Evolutionary conservation across 2,329 filamentous ascomycete genomes (phyloP).

Genomic region (Paracamarosporium sp.): DNA sequence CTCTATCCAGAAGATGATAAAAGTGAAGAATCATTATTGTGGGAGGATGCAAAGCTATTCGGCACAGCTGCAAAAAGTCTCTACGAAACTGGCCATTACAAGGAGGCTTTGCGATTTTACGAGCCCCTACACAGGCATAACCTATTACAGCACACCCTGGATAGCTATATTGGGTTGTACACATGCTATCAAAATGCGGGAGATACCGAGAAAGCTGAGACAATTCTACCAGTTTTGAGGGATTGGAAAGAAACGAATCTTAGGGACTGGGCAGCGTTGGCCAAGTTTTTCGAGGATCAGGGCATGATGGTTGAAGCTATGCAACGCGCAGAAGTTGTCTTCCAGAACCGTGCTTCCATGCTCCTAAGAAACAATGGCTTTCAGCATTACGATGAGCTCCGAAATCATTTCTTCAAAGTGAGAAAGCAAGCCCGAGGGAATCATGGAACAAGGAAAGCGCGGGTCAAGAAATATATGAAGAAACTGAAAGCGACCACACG

Average conservation of each 20-base stretch:
- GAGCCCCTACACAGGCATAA: conserved; percentile 50
- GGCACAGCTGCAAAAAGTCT: conserved; percentile 71
- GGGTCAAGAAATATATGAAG: conserved; percentile 31
- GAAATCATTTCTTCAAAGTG: conserved; percentile 30
- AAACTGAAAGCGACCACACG: conserved; percentile 32
- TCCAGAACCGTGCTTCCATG: conserved; percentile 65
- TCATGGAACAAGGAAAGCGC: conserved; percentile 33
- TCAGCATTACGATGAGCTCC: conserved; percentile 35
- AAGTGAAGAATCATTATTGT: conserved; percentile 58
- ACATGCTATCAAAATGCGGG: conserved; percentile 71
- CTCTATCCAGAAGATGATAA: conserved; percentile 68
- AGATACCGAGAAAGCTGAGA: conserved; percentile 73
- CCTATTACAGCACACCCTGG: conserved; percentile 32
- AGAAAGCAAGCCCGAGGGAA: conserved; percentile 36
- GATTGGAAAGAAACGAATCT: conserved; percentile 75
- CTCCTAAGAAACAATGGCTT: conserved; percentile 54
- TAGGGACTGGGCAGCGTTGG: conserved; percentile 78
- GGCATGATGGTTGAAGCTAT: conserved; percentile 64
- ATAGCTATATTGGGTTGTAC: conserved; percentile 47
- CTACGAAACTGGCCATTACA: conserved; percentile 56
- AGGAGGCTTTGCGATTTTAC: conserved; percentile 66
- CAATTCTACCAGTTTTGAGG: conserved; percentile 77
- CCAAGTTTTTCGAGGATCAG: conserved; percentile 79
- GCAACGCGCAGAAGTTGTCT: conserved; percentile 67
- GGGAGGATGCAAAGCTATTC: conserved; percentile 79